Evolutionary conservation across 1,284 basidiomycete genomes (phyloP), one percentile per base, ranked within the genome.

Genomic region (Anthracocystis walkeri): DNA sequence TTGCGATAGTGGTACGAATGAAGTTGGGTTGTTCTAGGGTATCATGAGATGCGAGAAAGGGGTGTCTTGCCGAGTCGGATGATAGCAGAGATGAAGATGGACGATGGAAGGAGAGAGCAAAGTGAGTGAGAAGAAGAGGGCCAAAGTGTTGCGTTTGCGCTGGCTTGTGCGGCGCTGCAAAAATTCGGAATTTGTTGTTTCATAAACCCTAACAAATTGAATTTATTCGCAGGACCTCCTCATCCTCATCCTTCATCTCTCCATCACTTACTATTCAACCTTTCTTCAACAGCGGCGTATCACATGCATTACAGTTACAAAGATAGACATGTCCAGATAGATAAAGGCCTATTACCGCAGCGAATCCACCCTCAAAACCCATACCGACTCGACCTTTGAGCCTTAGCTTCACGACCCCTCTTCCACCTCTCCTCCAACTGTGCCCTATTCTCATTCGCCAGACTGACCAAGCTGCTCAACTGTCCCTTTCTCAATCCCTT

Each of bases 381-480:
- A 49, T 75, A 75, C 44, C 58, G 66, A 33, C 61, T 75, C 41
- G 64, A 44, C 12, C 64, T 41, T 16, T 53, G 54, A 20, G 64
- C 64, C 29, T 59, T 46, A 1, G 53, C 65, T 4, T 75, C 68
- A 31, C 68, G 52, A 7, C 64, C 58, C 18, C 58, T 45, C 52
- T 70, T 57, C 80, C 82, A 84, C 50, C 65, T 75, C 54, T 84
- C 58, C 58, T 84, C 81, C 23, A 83, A 46, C 63, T 66, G 54
- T 8, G 65, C 60, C 18, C 78, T 54, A 10, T 75, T 77, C 58
- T 84, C 81, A 7, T 60, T 59, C 7, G 83, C 83, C 66, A 78
- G 62, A 31, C 65, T 78, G 16, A 84, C 49, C 18, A 84, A 62
- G 27, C 74, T 74, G 23, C 71, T 75, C 38, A 84, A 74, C 64